phyloP scores from a whole-genome alignment of 2,329 filamentous ascomycete genomes.

The Penicillium aurantiogriseum region DNA sequence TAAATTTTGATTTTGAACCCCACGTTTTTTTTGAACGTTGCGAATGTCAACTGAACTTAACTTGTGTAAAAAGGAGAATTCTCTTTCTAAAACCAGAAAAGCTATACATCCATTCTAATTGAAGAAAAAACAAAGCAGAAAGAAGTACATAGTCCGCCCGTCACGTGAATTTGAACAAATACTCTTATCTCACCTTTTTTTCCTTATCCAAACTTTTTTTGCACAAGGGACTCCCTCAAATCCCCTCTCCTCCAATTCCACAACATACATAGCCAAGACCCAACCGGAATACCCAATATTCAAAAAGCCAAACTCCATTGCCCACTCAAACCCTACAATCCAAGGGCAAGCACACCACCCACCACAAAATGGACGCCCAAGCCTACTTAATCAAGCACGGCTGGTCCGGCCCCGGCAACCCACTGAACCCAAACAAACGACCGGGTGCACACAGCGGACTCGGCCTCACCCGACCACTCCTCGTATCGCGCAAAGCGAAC shows the following conservation, averaged over 20 bases:
- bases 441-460: conserved; percentile 59
- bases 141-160: no score
- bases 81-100: background rate
- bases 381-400: conserved; percentile 81
- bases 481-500: conserved; percentile 79
- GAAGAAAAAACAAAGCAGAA: no score
- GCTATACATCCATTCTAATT: no score
- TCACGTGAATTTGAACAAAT: no score
- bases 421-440: conserved; percentile 66
- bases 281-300: no score
- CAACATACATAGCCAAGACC: background rate
- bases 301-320: background rate
- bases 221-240: background rate
- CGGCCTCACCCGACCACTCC: conserved; percentile 78
- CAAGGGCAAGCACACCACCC: background rate
- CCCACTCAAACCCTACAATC: background rate
- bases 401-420: conserved; percentile 86
- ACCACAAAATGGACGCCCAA: conserved; percentile 70
- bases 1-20: background rate
- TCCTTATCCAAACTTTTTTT: conserved; percentile 9
- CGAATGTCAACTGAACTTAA: background rate
- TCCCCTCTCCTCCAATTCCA: background rate
- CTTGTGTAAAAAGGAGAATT: background rate
- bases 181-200: conserved; percentile 7
- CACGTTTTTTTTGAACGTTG: no score